Evolutionary conservation across 768 basidiomycete genomes (phyloP).

Genomic region (Hortiboletus flavorubellus): DNA sequence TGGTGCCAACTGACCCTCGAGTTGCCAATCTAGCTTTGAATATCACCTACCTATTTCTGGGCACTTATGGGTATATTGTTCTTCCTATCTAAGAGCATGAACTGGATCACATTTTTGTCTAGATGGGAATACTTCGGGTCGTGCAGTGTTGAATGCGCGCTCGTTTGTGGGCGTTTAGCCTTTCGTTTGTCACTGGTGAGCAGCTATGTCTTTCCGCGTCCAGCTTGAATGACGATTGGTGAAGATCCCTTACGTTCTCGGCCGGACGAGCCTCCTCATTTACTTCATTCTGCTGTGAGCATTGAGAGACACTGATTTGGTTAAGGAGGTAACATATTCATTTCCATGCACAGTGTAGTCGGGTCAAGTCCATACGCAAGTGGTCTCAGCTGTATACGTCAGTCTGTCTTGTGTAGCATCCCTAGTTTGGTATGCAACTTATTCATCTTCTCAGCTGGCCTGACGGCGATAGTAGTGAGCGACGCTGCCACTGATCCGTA

Average conservation of each 20-base stretch:
- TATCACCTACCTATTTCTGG: constrained; percentile 11
- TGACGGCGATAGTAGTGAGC: constrained; percentile 4
- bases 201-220: background rate
- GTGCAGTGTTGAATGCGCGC: constrained; percentile 11
- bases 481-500: background rate
- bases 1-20: background rate
- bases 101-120: background rate
- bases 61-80: constrained; percentile 19
- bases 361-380: background rate
- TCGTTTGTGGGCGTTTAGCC: constrained; percentile 12
- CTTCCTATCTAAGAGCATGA: background rate
- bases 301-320: background rate
- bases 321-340: background rate
- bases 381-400: constrained; percentile 6
- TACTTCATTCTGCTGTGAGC: constrained; percentile 15
- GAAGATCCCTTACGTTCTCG: constrained; percentile 23
- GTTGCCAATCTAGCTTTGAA: background rate
- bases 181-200: constrained; percentile 23
- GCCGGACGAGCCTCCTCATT: constrained; percentile 10
- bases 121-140: constrained; percentile 27
- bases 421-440: background rate
- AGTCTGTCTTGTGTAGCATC: constrained; percentile 4
- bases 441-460: constrained; percentile 3
- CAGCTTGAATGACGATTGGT: background rate
- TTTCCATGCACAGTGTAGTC: background rate